Conservation (phyloP, 1,139 yeast species). For the Zygosaccharomyces pseudobailii region DNA sequence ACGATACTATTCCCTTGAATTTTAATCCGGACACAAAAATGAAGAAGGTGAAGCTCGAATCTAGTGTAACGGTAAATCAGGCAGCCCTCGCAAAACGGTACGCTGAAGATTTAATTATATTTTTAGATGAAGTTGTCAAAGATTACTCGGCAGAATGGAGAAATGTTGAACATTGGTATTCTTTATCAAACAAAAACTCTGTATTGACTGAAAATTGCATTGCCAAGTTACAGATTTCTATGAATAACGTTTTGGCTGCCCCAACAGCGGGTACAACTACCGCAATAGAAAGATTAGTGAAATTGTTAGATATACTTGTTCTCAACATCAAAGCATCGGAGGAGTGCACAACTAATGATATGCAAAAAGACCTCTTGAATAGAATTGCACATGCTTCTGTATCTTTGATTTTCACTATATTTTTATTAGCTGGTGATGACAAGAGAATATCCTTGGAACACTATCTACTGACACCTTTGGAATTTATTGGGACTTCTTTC, state of each 20-base stretch:
- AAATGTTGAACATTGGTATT: conserved; percentile 22
- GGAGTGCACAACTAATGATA: conserved; percentile 2
- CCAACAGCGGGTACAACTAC: conserved; percentile 15
- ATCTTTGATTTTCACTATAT: conserved; percentile 40
- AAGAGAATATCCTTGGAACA: conserved; percentile 45
- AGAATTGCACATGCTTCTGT: conserved; percentile 38
- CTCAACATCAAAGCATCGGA: conserved; percentile 15
- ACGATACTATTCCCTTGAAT: neutral
- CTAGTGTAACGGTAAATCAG: conserved; percentile 22
- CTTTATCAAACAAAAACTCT: conserved; percentile 8
- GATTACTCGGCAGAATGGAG: conserved; percentile 5
- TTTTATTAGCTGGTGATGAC: conserved; percentile 40
- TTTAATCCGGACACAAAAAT: conserved; percentile 5
- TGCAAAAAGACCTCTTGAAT: neutral
- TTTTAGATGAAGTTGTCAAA: conserved; percentile 10
- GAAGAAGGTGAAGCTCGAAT: conserved; percentile 19
- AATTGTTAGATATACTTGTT: conserved; percentile 19
- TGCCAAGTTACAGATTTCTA: conserved; percentile 15
- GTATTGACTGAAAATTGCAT: conserved; percentile 15
- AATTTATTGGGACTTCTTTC: conserved; percentile 37
- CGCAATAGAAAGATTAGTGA: conserved; percentile 10
- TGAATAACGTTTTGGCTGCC: conserved; percentile 19
- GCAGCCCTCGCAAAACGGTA: conserved; percentile 20
- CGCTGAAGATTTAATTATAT: conserved; percentile 16
- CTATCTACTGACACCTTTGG: conserved; percentile 40